Evolutionary conservation across 2,329 filamentous ascomycete genomes (phyloP).

Genomic region (Pyrenophora graminea): DNA sequence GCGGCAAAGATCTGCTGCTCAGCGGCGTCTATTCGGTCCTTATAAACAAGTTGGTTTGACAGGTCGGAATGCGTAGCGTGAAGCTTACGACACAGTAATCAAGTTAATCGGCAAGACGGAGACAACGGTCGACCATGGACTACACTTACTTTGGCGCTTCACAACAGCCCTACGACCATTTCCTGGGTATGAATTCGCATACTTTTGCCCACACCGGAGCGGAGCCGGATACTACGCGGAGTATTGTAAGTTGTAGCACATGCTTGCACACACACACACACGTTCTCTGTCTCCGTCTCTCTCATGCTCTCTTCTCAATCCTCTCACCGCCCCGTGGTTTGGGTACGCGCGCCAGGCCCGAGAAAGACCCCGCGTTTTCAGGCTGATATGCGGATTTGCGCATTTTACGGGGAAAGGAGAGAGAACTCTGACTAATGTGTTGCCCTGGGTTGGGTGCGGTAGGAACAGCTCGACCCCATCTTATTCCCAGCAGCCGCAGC

Average conservation of each 20-base stretch:
- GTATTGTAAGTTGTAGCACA: slow-evolving; percentile 35
- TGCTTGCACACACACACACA: background rate
- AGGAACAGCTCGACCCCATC: slow-evolving; percentile 53
- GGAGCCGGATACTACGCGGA: slow-evolving; percentile 45
- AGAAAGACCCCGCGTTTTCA: background rate
- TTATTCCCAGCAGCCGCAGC: slow-evolving; percentile 26
- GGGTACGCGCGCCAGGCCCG: background rate
- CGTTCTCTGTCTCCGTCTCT: background rate
- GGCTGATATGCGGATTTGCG: slow-evolving; percentile 14
- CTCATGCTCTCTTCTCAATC: background rate
- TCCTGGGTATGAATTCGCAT: slow-evolving; percentile 52
- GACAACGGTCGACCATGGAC: slow-evolving; percentile 52
- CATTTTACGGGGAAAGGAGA: background rate
- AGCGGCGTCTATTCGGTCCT: background rate
- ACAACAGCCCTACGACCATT: slow-evolving; percentile 53
- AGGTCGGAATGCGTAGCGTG: background rate
- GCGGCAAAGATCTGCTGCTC: too few species aligned
- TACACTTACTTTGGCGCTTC: slow-evolving; percentile 58
- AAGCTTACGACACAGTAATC: background rate
- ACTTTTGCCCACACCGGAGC: slow-evolving; percentile 38
- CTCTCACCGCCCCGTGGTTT: background rate
- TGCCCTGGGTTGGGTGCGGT: slow-evolving; percentile 1
- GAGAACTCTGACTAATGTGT: slow-evolving; percentile 27
- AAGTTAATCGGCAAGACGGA: background rate
- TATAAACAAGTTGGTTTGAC: background rate